Conservation (phyloP, 352 stramenopile genomes). For the Blastocystis sp. region DNA sequence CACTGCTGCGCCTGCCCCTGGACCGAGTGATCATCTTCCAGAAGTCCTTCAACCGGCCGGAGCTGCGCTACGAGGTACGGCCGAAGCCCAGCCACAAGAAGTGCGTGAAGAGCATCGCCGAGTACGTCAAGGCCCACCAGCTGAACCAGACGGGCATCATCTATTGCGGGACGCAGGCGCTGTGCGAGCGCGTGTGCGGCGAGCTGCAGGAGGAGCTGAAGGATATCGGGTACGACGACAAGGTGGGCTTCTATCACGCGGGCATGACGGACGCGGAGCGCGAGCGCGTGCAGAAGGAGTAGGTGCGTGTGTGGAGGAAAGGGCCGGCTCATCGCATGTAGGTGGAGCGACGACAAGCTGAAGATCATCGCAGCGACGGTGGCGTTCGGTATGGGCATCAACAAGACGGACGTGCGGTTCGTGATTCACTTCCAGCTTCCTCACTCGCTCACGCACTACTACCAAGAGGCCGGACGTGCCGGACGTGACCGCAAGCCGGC, state of each 20-base stretch:
- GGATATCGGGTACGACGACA: constrained; percentile 52
- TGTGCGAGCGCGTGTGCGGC: constrained; percentile 64
- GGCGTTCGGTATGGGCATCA: constrained; percentile 93
- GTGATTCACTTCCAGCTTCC: constrained; percentile 91
- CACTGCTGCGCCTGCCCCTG: constrained; percentile 10
- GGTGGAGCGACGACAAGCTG: constrained; percentile 70
- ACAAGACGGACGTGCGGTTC: constrained; percentile 89
- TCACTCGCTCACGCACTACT: constrained; percentile 85
- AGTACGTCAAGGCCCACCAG: constrained; percentile 23
- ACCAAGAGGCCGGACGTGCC: constrained; percentile 86
- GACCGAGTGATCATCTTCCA: constrained; percentile 69
- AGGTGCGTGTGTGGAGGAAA: constrained; percentile 31
- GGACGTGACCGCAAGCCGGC: constrained; percentile 85
- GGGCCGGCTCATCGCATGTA: not conserved
- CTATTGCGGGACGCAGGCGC: constrained; percentile 66
- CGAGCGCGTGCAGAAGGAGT: constrained; percentile 74
- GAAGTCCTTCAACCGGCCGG: constrained; percentile 83
- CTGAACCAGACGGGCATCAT: constrained; percentile 70
- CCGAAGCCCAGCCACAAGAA: constrained; percentile 74
- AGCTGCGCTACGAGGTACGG: constrained; percentile 82
- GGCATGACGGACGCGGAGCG: constrained; percentile 76
- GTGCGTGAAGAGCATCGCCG: not conserved
- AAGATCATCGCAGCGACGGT: constrained; percentile 88
- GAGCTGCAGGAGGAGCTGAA: constrained; percentile 26
- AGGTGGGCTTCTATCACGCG: constrained; percentile 76